Percentiles rank a stretch among this genome's conserved stretches.
These are phyloP conservation scores for Cephalotrichum gorgonifer DNA, from an alignment of 2,329 filamentous ascomycete genomes.

Conservation along the genomic window DNA sequence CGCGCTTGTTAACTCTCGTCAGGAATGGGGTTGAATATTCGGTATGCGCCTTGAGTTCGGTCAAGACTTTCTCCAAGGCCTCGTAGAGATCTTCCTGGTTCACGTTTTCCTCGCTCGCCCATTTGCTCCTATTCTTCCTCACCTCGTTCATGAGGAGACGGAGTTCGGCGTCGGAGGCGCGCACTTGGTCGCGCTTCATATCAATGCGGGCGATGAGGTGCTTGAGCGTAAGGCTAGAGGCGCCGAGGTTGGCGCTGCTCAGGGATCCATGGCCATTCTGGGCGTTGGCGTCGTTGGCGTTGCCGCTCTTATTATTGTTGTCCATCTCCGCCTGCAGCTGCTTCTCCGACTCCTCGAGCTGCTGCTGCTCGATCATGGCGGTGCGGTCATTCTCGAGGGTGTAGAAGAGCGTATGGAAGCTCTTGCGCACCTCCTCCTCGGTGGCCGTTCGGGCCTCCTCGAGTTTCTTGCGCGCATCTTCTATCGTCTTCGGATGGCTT, in stretches of 20 bases:
- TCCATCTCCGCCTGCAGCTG: slow-evolving; percentile 95
- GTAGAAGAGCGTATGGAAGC: slow-evolving; percentile 89
- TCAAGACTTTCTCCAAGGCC: slow-evolving; percentile 90
- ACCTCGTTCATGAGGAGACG: slow-evolving; percentile 94
- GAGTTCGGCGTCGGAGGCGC: slow-evolving; percentile 85
- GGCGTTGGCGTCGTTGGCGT: slow-evolving; percentile 39
- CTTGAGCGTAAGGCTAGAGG: slow-evolving; percentile 91
- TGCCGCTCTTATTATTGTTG: slow-evolving; percentile 42
- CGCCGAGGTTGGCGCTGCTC: slow-evolving; percentile 87
- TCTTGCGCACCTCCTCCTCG: slow-evolving; percentile 79
- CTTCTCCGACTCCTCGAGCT: slow-evolving; percentile 90
- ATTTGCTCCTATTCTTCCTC: slow-evolving; percentile 95
- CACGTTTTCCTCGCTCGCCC: slow-evolving; percentile 95
- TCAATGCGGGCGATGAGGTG: slow-evolving; percentile 95
- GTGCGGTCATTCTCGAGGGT: slow-evolving; percentile 91
- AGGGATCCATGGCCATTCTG: slow-evolving; percentile 60
- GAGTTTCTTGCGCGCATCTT: slow-evolving; percentile 85
- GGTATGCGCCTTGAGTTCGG: slow-evolving; percentile 92
- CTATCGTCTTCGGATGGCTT: slow-evolving; percentile 57
- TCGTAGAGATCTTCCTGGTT: slow-evolving; percentile 98
- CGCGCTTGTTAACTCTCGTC: slow-evolving; percentile 89
- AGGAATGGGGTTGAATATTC: slow-evolving; percentile 97
- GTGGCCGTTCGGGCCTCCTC: slow-evolving; percentile 87
- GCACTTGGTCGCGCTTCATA: slow-evolving; percentile 79
- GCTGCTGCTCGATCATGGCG: slow-evolving; percentile 96